Base-by-base conservation (phyloP, 805 yeast genomes). In the Lipomyces yamanashiensis region DNA sequence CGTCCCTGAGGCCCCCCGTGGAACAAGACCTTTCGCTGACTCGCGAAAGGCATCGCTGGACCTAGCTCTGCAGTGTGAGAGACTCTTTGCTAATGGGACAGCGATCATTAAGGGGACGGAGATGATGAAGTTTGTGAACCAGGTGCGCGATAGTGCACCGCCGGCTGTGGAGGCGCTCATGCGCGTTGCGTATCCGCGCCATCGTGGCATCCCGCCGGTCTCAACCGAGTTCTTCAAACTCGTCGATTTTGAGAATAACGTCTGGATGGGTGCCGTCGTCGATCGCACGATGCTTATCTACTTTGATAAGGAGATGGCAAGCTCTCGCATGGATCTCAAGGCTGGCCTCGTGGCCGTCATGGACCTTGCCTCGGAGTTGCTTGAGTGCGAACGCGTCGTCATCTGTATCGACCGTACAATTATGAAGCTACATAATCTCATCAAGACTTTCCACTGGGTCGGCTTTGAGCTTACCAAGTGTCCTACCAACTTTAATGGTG, bases 1-100 rank as follows among this genome's bases (percentile, higher is more conserved):
- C 72, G 71, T 56, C 69, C 72, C 72, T 70, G 72, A 70, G 72
- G 72, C 58, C 65, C 72, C 62, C 45, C 37, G 23, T 40, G 57
- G 58, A 45, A 45, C 63, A 70, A 70, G 72, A 41, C 72, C 72
- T 69, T 70, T 67, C 36, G 70, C 66, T 17, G 63, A 58, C 39
- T 37, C 44, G 62, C 68, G 58, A 70, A 66, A 70, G 72, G 72
- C 72, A 59, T 70, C 71, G 70, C 54, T 60, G 70, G 70, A 56
- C 62, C 68, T 70, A 66, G 69, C 71, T 57, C 39, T 19, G 58
- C 64, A 70, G 72, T 66, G 72, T 70, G 72, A 70, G 70, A 70
- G 72, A 58, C 72, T 70, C 61, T 63, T 70, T 63, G 67, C 64
- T 49, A 66, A 62, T 41, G 72, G 67, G 57, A 61, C 67, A 36